Evolutionary conservation across 2,329 filamentous ascomycete genomes (phyloP), one percentile per base, ranked within the genome.

Genomic region (Pseudogymnoascus sp.): DNA sequence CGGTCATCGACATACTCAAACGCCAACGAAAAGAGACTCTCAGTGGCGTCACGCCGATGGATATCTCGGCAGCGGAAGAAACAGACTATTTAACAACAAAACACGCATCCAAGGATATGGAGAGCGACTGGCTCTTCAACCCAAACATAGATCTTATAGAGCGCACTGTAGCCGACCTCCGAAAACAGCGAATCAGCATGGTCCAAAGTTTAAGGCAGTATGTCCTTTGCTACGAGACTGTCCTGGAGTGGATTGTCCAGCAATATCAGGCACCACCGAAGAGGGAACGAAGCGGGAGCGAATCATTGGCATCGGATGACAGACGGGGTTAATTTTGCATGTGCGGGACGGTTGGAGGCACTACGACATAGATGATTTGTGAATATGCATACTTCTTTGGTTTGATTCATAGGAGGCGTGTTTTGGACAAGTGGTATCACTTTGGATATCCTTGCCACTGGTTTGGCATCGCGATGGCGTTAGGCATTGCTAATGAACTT

Each of bases 1-100:
- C 89, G 40, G 95, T 97, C 7, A 88, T 97, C 63, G 93, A 97
- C 75, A 96, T 97, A 90, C 78, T 99, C 64, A 96, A 96, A 78
- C 86, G 90, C n/a, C 92, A 96, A 75, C 83, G 79, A 18, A 73
- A 75, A 64, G 76, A 75, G 31, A 69, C 68, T 4, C 73, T 33
- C 31, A 69, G 63, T 60, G 71, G 67, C 31, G 69, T 67, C 18
- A 69, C 68, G 2, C 77, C 79, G 0, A 82, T 83, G 80, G 77
- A 80, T 9, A 59, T 77, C 4, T 74, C 76, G 23, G 61, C 64
- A 4, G 38, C 31, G 5, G 33, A 49, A 1, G 21, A 62, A 37
- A 55, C 62, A 18, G 71, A 72, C 62, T 71, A 72, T 59, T 62
- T 72, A 62, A 62, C 63, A 12, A 66, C 64, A 8, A 65, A 63